Percentiles rank a stretch among this genome's conserved stretches.
phyloP scores from a whole-genome alignment of 148 eudicot species.

The Hydrangea macrophylla region DNA sequence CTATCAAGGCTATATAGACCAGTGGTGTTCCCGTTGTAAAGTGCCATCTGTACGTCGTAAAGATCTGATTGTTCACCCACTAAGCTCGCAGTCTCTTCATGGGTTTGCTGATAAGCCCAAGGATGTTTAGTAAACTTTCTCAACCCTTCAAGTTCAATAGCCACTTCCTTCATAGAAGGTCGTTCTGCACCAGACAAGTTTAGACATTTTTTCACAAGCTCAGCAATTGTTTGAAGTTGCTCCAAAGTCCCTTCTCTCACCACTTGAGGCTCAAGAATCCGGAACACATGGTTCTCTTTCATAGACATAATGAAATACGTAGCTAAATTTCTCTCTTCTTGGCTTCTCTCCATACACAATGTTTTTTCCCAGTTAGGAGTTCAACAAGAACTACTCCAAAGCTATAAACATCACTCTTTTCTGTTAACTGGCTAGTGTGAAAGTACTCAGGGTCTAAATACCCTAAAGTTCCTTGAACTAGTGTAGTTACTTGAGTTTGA shows the following conservation, averaged over 20 bases:
- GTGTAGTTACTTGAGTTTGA: slow-evolving; percentile 22
- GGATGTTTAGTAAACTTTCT: slow-evolving; percentile 33
- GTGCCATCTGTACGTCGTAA: slow-evolving; percentile 8
- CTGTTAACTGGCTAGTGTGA: slow-evolving; percentile 23
- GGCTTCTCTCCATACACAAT: slow-evolving; percentile 5
- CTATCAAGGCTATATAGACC: slow-evolving; percentile 17
- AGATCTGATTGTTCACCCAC: slow-evolving; percentile 15
- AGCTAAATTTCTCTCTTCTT: slow-evolving; percentile 18
- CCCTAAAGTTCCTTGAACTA: slow-evolving; percentile 30
- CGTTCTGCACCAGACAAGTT: slow-evolving; percentile 25
- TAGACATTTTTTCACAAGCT: slow-evolving; percentile 28
- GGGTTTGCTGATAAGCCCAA: slow-evolving; percentile 17
- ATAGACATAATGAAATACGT: slow-evolving; percentile 22
- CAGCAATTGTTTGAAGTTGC: slow-evolving; percentile 25
- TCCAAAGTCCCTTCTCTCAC: slow-evolving; percentile 34
- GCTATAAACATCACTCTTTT: slow-evolving; percentile 34
- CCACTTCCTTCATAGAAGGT: slow-evolving; percentile 38
- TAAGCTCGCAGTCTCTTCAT: slow-evolving; percentile 23
- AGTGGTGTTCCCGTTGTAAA: slow-evolving; percentile 8
- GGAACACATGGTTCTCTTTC: slow-evolving; percentile 24
- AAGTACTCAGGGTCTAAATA: slow-evolving; percentile 33
- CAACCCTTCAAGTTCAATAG: slow-evolving; percentile 30
- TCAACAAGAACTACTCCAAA: slow-evolving; percentile 34
- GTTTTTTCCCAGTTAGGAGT: slow-evolving; percentile 24
- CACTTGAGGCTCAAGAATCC: slow-evolving; percentile 25